Evolutionary conservation across 306 rosid genomes (phyloP).

Genomic region (Cicer cuneatum): DNA sequence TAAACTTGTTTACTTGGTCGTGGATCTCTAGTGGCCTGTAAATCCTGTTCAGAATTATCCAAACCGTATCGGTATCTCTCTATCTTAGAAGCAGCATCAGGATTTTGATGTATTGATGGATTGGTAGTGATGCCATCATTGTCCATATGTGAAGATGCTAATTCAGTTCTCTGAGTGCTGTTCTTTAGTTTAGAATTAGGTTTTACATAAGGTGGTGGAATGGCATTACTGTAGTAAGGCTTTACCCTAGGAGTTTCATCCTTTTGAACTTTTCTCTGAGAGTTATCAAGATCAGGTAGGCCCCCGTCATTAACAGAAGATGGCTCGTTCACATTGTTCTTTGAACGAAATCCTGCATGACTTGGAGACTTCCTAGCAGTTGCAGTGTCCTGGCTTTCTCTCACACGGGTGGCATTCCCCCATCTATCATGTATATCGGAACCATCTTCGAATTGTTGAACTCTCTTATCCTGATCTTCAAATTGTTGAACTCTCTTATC

Average conservation of each 20-base stretch:
- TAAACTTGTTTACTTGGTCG: conserved; percentile 47
- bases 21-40: conserved; percentile 51
- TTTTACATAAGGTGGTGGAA: conserved; percentile 93
- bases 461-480: conserved; percentile 55
- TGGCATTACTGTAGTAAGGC: conserved; percentile 57
- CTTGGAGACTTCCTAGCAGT: conserved; percentile 51
- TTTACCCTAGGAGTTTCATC: conserved; percentile 62
- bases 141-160: conserved; percentile 45
- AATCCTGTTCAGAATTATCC: conserved; percentile 58
- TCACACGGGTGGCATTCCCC: conserved; percentile 51
- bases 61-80: conserved; percentile 54
- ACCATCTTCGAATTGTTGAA: conserved; percentile 53
- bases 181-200: conserved; percentile 60
- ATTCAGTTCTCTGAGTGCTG: conserved; percentile 43
- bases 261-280: conserved; percentile 50
- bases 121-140: conserved; percentile 41
- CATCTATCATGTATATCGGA: conserved; percentile 49
- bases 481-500: conserved; percentile 52
- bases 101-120: conserved; percentile 54
- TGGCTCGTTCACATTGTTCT: conserved; percentile 52
- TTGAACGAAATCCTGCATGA: conserved; percentile 48
- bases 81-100: conserved; percentile 46
- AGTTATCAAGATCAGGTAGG: conserved; percentile 45
- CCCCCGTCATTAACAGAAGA: conserved; percentile 49
- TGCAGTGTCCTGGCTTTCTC: conserved; percentile 51